Conservation (phyloP, 495 filamentous ascomycete genomes). For the Cladorrhinum samala region DNA sequence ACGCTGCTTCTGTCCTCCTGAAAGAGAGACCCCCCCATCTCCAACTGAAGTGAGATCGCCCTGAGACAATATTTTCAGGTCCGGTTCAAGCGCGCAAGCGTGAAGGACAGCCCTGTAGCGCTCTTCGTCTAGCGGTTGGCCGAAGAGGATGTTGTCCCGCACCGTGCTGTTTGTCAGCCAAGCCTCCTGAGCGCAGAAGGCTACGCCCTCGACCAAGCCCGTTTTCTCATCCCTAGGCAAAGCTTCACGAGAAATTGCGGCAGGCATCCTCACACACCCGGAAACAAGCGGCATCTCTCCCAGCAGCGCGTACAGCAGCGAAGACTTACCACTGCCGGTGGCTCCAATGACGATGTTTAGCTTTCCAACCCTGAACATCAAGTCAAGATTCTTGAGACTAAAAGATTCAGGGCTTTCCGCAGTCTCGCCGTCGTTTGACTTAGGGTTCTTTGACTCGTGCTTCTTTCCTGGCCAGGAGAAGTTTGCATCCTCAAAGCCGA, state of each 20-base stretch:
- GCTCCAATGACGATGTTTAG: constrained; percentile 10
- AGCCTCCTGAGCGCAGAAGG: constrained; percentile 31
- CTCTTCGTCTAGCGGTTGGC: constrained; percentile 35
- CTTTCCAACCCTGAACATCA: constrained; percentile 4
- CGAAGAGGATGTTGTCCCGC: constrained; percentile 41
- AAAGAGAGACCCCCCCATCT: constrained; percentile 67
- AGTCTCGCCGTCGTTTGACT: neutral
- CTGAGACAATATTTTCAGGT: constrained; percentile 72
- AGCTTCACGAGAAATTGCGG: constrained; percentile 1
- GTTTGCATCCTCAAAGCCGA: neutral
- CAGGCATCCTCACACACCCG: constrained; percentile 6
- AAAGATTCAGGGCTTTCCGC: neutral
- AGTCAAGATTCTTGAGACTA: constrained; percentile 4
- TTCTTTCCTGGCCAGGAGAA: constrained; percentile 2
- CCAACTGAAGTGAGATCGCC: constrained; percentile 82
- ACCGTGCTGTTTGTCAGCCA: constrained; percentile 37
- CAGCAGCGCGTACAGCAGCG: constrained; percentile 14
- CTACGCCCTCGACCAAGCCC: constrained; percentile 1
- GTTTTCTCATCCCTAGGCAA: constrained; percentile 4
- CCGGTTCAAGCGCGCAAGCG: constrained; percentile 71
- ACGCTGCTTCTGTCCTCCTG: constrained; percentile 56
- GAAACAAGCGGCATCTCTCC: constrained; percentile 15
- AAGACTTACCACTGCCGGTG: constrained; percentile 15
- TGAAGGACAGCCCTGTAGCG: constrained; percentile 79
- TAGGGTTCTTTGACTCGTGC: neutral